Evolutionary conservation across 495 filamentous ascomycete species (phyloP), one percentile per base, ranked within the genome.

Genomic region (Xylaria palmicola): DNA sequence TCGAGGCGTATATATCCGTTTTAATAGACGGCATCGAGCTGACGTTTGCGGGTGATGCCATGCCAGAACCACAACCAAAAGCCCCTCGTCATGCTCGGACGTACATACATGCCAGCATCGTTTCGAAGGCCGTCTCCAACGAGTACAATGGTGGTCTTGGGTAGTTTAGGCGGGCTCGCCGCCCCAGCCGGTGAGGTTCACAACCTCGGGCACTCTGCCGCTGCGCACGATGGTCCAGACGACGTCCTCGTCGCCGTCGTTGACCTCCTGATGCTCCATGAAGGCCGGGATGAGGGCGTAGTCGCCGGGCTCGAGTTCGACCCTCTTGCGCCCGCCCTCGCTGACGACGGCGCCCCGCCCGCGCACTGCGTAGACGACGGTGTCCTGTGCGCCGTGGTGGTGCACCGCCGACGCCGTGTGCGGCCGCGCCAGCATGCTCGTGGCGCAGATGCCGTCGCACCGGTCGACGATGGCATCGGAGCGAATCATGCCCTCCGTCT

Each of bases 261-360:
- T 85, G 37, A 83, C 73, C 68, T 84, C 81, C 65, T 85, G 82
- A 60, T 85, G 83, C 64, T 85, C 81, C 26, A 75, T 75, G 36
- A 67, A 83, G 0, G 83, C 80, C 0, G 81, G 83, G 32, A 86
- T 85, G 34, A 83, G 69, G 0, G 81, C 81, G 57, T 79, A 84
- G 62, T 85, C 83, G 0, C 83, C 82, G 0, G 79, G 77, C 17
- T 67, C 72, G 10, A 86, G 68, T 4, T 77, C 68, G 41, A 82
- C 71, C 26, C 78, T 74, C 51, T 73, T 80, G 1, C 15, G 15
- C 13, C 67, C 66, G 15, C 64, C 64, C 51, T 69, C 69, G 43
- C 58, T 64, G 40, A 85, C 70, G 50, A 85, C 68, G 41, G 71
- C 72, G 10, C 82, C 80, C 27, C 74, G 70, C 8, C 83, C 82